Percentiles rank a stretch among this genome's conserved stretches.
These are phyloP conservation scores for Vanrija pseudolonga DNA, from an alignment of 1,284 basidiomycete species.

Conservation along the genomic window DNA sequence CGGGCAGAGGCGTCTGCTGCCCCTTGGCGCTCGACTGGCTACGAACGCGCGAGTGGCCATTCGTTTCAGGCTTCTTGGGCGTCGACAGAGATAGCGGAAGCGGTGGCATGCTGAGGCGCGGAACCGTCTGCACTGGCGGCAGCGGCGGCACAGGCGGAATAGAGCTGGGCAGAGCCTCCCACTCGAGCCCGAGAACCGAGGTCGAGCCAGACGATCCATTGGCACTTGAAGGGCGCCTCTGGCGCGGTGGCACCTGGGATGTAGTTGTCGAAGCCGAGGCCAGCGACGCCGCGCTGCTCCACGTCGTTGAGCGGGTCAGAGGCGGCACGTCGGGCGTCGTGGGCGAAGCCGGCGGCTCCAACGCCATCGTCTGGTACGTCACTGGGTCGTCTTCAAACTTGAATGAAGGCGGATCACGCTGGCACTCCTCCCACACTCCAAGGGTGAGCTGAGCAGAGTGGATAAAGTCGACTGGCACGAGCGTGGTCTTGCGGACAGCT, in stretches of 20 bases:
- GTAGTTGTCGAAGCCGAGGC: constrained; percentile 2
- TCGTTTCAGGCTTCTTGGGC: no score
- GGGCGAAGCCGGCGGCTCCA: constrained; percentile 12
- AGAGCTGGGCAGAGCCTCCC: constrained; percentile 1
- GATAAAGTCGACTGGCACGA: constrained; percentile 21
- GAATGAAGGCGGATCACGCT: constrained; percentile 10
- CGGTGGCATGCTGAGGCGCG: no score
- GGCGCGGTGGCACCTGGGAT: constrained; percentile 1
- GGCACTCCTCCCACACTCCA: constrained; percentile 20
- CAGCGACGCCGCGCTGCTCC: constrained; percentile 2
- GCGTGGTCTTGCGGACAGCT: constrained; percentile 14
- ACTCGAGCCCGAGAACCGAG: constrained; percentile 13
- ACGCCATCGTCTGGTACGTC: neutral
- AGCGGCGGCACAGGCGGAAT: neutral
- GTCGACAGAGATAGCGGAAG: no score
- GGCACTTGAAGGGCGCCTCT: constrained; percentile 6
- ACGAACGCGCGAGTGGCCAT: no score
- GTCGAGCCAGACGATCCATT: neutral
- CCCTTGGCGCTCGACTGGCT: no score
- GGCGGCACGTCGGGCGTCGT: constrained; percentile 9
- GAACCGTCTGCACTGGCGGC: no score
- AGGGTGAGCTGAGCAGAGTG: constrained; percentile 17
- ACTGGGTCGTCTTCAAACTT: constrained; percentile 12
- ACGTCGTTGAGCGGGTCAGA: constrained; percentile 14
- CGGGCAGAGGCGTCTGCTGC: no score